These are phyloP conservation scores for Exophiala oligosperma DNA, from an alignment of 2,329 filamentous ascomycete genomes.

Conservation along the genomic window DNA sequence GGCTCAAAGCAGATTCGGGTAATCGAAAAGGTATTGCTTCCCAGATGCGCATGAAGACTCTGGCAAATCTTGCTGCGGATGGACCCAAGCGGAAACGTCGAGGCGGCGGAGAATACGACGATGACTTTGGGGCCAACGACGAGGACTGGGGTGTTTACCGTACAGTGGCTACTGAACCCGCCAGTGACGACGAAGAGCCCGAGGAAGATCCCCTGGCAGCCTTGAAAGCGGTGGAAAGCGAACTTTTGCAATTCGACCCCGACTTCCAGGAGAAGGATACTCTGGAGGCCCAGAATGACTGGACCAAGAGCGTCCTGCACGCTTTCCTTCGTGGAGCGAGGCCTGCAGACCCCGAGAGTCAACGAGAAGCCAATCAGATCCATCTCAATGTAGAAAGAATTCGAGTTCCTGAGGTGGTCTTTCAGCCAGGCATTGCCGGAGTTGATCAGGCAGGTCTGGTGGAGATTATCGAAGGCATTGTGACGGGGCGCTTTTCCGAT, in stretches of 20 bases:
- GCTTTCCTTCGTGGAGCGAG: conserved; percentile 86
- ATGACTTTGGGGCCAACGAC: conserved; percentile 95
- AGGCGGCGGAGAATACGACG: conserved; percentile 81
- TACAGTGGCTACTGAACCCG: conserved; percentile 80
- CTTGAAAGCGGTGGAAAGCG: conserved; percentile 76
- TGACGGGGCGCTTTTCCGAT: conserved; percentile 73
- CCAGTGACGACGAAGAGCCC: conserved; percentile 79
- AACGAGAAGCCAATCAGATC: conserved; percentile 79
- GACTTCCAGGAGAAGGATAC: conserved; percentile 91
- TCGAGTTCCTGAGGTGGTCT: conserved; percentile 87
- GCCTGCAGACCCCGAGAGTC: conserved; percentile 77
- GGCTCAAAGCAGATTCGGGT: conserved; percentile 88
- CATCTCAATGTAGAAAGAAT: conserved; percentile 97
- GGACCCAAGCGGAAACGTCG: conserved; percentile 79
- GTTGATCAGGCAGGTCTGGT: conserved; percentile 91
- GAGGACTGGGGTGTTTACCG: conserved; percentile 98
- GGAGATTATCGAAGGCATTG: conserved; percentile 87
- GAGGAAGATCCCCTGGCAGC: conserved; percentile 80
- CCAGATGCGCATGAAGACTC: conserved; percentile 97
- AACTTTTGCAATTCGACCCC: conserved; percentile 83
- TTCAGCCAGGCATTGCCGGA: conserved; percentile 88
- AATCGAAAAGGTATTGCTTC: conserved; percentile 96
- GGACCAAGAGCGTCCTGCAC: conserved; percentile 89
- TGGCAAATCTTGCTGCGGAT: conserved; percentile 93
- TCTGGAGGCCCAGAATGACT: conserved; percentile 87